A percentile compares a stretch with the other conserved stretches of the same genome.
Evolutionary conservation across 192 early-diverging fungal genomes (phyloP).

Genomic region (Coemansia sp.): DNA sequence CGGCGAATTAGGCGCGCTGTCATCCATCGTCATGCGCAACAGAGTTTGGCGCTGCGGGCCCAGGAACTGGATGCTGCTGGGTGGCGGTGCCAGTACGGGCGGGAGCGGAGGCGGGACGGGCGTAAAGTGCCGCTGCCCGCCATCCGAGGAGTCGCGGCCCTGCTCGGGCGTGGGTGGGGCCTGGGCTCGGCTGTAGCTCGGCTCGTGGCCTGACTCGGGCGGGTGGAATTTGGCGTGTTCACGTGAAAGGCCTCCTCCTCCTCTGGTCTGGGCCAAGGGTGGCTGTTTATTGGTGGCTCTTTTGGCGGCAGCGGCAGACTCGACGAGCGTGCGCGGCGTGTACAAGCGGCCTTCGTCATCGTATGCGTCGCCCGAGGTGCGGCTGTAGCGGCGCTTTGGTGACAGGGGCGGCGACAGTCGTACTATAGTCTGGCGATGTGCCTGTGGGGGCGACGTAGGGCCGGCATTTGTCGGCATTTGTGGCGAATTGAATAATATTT

Average conservation of each 20-base stretch:
- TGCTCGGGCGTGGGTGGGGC: slow-evolving; percentile 15
- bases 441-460: slow-evolving; percentile 1
- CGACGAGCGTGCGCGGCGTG: slow-evolving; percentile 44
- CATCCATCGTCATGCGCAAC: slow-evolving; percentile 49
- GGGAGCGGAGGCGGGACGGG: slow-evolving; percentile 10
- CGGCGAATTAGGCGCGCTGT: slow-evolving; percentile 15
- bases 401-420: slow-evolving; percentile 23
- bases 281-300: slow-evolving; percentile 3
- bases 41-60: slow-evolving; percentile 40
- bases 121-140: neutral
- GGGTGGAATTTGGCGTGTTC: neutral
- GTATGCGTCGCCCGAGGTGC: neutral
- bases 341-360: slow-evolving; percentile 9
- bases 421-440: slow-evolving; percentile 36
- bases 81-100: slow-evolving; percentile 6
- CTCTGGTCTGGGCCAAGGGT: neutral
- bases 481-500: neutral
- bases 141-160: slow-evolving; percentile 27
- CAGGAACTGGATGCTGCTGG: slow-evolving; percentile 47
- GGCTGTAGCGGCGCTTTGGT: neutral
- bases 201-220: neutral
- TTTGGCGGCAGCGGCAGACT: slow-evolving; percentile 28
- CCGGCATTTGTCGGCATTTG: neutral
- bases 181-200: neutral
- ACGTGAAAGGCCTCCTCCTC: neutral